Conservation (phyloP, 129 eudicot genomes). For the Deinandra increscens region DNA sequence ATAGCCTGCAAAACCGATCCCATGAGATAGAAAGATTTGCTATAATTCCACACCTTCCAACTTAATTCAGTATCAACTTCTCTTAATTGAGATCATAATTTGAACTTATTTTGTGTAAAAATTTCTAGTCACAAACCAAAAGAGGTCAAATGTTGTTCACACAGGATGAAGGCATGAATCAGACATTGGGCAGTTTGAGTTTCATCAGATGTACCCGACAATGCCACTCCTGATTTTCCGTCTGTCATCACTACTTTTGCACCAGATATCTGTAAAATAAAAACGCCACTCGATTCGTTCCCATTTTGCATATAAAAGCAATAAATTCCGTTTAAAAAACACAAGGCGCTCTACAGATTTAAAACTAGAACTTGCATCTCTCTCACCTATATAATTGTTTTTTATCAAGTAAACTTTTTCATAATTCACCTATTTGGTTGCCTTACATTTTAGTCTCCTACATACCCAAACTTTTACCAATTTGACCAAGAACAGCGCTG, state of each 20-base stretch:
- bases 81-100: background rate
- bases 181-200: slow-evolving; percentile 44
- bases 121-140: slow-evolving; percentile 3
- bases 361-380: no score
- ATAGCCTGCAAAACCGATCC: no score
- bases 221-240: slow-evolving; percentile 32
- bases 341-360: no score
- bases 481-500: no score
- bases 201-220: slow-evolving; percentile 46
- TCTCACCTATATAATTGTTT: no score
- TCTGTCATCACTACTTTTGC: slow-evolving; percentile 46
- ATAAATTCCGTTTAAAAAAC: background rate
- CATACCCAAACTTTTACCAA: no score
- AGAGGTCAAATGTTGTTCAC: slow-evolving; percentile 24
- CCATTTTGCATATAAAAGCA: background rate
- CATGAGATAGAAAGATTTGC: background rate
- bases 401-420: no score
- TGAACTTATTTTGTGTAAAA: background rate
- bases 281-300: slow-evolving; percentile 3
- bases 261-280: slow-evolving; percentile 46
- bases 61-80: background rate
- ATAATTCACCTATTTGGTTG: no score
- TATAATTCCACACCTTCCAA: background rate
- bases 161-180: slow-evolving; percentile 52
- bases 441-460: no score